A percentile compares a stretch with the other conserved stretches of the same genome.
These are phyloP conservation scores for Boletus patriciae DNA, from an alignment of 768 basidiomycete genomes.

Conservation along the genomic window DNA sequence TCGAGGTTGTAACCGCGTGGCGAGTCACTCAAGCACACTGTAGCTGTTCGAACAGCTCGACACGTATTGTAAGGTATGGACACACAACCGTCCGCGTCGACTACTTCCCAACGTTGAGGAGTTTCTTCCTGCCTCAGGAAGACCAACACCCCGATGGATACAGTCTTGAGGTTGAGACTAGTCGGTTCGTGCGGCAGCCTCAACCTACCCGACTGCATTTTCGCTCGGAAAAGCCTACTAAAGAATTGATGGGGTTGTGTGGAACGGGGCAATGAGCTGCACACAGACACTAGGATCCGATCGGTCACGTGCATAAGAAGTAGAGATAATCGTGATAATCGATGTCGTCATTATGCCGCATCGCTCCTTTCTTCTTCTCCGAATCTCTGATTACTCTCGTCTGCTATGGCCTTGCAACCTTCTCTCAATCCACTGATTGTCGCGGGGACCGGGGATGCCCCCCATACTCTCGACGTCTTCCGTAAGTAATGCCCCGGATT, in stretches of 20 bases:
- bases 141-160: too few species aligned
- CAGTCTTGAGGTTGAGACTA: too few species aligned
- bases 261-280: too few species aligned
- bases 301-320: not conserved
- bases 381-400: not conserved
- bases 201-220: too few species aligned
- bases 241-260: too few species aligned
- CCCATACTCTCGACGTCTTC: conserved; percentile 81
- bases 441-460: conserved; percentile 56
- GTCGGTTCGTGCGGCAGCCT: too few species aligned
- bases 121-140: not conserved
- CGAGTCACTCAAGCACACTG: not conserved
- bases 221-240: too few species aligned
- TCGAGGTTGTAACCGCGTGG: not conserved
- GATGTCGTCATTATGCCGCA: conserved; percentile 6
- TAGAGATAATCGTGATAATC: not conserved
- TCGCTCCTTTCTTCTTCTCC: not conserved
- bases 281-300: too few species aligned
- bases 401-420: conserved; percentile 75
- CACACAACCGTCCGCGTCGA: not conserved
- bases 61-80: not conserved
- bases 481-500: conserved; percentile 40
- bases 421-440: conserved; percentile 64
- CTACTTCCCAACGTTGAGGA: not conserved
- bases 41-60: not conserved